A percentile compares a stretch with the other conserved stretches of the same genome.
phyloP scores from a whole-genome alignment of 106 monocot species.

The Gastrodia elata region DNA sequence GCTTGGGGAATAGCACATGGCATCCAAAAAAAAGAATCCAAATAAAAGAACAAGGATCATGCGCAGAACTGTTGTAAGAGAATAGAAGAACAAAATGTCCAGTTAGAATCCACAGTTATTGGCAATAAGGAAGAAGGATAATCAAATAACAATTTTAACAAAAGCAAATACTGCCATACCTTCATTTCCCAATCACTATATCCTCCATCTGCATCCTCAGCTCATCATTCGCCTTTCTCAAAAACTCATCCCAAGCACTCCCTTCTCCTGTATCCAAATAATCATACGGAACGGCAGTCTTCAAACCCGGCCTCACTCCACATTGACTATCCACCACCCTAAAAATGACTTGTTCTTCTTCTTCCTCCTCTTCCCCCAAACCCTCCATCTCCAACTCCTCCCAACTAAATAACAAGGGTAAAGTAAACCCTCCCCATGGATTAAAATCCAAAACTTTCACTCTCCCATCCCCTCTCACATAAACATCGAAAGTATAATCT shows the following conservation, averaged over 20 bases:
- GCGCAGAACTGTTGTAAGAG: too few relatives aligned
- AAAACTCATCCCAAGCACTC: conserved; percentile 82
- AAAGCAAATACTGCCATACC: neutral
- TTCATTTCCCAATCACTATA: conserved; percentile 9
- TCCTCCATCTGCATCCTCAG: conserved; percentile 22
- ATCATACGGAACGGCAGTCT: conserved; percentile 77
- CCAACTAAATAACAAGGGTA: conserved; percentile 75
- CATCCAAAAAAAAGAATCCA: too few relatives aligned
- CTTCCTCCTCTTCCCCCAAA: conserved; percentile 8
- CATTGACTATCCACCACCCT: conserved; percentile 40
- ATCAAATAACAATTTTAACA: neutral
- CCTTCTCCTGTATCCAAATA: conserved; percentile 66
- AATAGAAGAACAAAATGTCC: too few relatives aligned
- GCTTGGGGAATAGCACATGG: too few relatives aligned
- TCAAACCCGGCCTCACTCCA: conserved; percentile 77
- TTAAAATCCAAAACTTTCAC: conserved; percentile 89
- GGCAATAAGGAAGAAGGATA: neutral
- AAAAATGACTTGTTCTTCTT: conserved; percentile 17
- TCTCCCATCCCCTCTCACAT: conserved; percentile 31
- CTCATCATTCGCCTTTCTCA: conserved; percentile 59
- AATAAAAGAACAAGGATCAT: too few relatives aligned
- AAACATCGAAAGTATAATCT: conserved; percentile 75
- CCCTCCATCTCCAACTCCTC: conserved; percentile 70
- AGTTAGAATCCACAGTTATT: too few relatives aligned
- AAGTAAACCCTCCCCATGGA: conserved; percentile 73